phyloP scores from a whole-genome alignment of 2,329 filamentous ascomycete species.

The Alternaria longipes region DNA sequence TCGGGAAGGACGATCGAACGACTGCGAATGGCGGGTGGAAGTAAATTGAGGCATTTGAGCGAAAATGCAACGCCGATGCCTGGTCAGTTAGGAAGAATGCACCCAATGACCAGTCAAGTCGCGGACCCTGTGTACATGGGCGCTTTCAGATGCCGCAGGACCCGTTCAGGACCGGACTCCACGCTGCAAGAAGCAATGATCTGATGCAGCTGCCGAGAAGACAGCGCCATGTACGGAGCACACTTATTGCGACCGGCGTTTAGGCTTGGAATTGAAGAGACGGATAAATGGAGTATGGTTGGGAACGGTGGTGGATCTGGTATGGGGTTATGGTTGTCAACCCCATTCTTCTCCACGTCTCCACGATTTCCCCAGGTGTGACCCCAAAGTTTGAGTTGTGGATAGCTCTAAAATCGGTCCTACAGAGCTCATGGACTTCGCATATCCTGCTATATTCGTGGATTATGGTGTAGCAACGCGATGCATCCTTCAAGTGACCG shows the following conservation, averaged over 20 bases:
- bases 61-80: slow-evolving; percentile 1
- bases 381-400: slow-evolving; percentile 1
- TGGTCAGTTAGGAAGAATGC: not conserved
- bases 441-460: slow-evolving; percentile 5
- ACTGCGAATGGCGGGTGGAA: not conserved
- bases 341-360: slow-evolving; percentile 12
- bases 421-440: not conserved
- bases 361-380: slow-evolving; percentile 13
- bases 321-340: slow-evolving; percentile 1
- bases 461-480: slow-evolving; percentile 2
- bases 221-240: not conserved
- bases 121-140: not conserved
- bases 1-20: not conserved
- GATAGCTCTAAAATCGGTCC: not conserved
- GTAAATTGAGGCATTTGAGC: slow-evolving; percentile 5
- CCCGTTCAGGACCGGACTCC: slow-evolving; percentile 11
- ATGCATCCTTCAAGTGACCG: slow-evolving; percentile 7
- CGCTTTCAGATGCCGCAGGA: slow-evolving; percentile 11
- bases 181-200: slow-evolving; percentile 14
- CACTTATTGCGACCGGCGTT: slow-evolving; percentile 3
- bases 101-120: slow-evolving; percentile 8
- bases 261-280: slow-evolving; percentile 12
- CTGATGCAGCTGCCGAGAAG: slow-evolving; percentile 5
- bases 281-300: slow-evolving; percentile 6
- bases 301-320: slow-evolving; percentile 4